Conservation (phyloP, 225 moss, liverwort and hornwort species). For the Polytrichum commune region DNA sequence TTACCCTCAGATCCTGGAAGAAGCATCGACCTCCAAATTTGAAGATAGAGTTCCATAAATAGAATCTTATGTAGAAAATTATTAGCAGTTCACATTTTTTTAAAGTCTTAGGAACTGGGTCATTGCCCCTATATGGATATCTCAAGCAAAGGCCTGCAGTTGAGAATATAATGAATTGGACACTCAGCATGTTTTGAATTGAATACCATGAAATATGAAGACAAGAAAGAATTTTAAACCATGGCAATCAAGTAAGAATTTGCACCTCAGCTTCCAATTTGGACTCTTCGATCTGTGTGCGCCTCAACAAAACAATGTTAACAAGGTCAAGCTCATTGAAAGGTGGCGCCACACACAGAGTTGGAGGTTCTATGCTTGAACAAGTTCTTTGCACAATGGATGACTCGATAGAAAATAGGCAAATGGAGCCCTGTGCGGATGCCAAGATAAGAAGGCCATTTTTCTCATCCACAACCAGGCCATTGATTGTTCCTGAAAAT, state of each 20-base stretch:
- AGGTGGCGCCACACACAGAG: not conserved
- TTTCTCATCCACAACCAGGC: slow-evolving; percentile 54
- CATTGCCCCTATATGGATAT: too few species aligned
- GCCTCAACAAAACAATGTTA: slow-evolving; percentile 1
- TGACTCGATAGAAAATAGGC: slow-evolving; percentile 36
- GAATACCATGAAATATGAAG: too few species aligned
- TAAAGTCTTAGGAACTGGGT: too few species aligned
- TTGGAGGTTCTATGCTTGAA: not conserved
- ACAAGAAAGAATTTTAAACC: too few species aligned
- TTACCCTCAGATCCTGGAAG: slow-evolving; percentile 50
- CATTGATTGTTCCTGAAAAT: slow-evolving; percentile 44
- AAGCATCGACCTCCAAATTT: not conserved
- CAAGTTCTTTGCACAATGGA: slow-evolving; percentile 15
- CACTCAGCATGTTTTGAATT: too few species aligned
- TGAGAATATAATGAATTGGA: too few species aligned
- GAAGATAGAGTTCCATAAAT: too few species aligned
- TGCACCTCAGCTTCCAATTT: slow-evolving; percentile 16
- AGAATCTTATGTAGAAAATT: too few species aligned
- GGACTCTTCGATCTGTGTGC: slow-evolving; percentile 6
- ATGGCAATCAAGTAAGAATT: not conserved
- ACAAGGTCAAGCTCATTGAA: slow-evolving; percentile 4
- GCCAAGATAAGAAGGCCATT: slow-evolving; percentile 44
- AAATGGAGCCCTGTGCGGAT: slow-evolving; percentile 48
- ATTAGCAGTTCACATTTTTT: too few species aligned
- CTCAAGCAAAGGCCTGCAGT: too few species aligned